These are phyloP conservation scores for Dioscorea cayenensis DNA, from an alignment of 116 monocot genomes.

Conservation along the genomic window DNA sequence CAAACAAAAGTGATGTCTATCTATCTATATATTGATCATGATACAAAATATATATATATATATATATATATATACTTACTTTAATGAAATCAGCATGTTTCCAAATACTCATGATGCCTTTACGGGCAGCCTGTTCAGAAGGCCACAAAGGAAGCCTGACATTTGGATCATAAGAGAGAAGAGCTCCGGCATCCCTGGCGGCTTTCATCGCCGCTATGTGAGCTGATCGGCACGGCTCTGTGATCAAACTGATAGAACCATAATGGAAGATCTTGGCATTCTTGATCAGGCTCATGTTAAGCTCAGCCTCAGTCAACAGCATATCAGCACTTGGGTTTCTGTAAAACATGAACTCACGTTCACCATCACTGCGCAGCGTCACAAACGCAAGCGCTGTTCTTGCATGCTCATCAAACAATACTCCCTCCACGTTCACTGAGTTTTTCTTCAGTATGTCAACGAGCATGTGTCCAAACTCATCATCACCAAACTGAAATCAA, in stretches of 20 bases:
- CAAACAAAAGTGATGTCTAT: no score
- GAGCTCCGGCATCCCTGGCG: neutral
- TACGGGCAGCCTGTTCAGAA: neutral
- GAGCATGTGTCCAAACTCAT: constrained; percentile 57
- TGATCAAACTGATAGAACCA: neutral
- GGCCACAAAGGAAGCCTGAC: neutral
- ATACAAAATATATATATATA: no score
- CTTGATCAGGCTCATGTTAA: constrained; percentile 36
- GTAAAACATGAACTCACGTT: constrained; percentile 73
- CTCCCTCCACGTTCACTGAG: constrained; percentile 22
- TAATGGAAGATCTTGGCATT: neutral
- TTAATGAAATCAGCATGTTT: constrained; percentile 7
- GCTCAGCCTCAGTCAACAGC: constrained; percentile 45
- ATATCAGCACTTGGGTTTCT: constrained; percentile 65
- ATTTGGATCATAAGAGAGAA: neutral
- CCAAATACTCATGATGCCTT: neutral
- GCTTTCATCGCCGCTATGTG: neutral
- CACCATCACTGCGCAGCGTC: constrained; percentile 40
- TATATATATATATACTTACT: constrained; percentile 1
- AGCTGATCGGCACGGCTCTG: neutral
- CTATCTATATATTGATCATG: no score
- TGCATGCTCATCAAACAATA: constrained; percentile 37
- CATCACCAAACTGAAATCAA: constrained; percentile 27
- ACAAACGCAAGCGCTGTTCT: constrained; percentile 60
- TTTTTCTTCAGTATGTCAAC: constrained; percentile 43